These are phyloP conservation scores for Sonneratia alba DNA, from an alignment of 345 rosid genomes.

Conservation along the genomic window DNA sequence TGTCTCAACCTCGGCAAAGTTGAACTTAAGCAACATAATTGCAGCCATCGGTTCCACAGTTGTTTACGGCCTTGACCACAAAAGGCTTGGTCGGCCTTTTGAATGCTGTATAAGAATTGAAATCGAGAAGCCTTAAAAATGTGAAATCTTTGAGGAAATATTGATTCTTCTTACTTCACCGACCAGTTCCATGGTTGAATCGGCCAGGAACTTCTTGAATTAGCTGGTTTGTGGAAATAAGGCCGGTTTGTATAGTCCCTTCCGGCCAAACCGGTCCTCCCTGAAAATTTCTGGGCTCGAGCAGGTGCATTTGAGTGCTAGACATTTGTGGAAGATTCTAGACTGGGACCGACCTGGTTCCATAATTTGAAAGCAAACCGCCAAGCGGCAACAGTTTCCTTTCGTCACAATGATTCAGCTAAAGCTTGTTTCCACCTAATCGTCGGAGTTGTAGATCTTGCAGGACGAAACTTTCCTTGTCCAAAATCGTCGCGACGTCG, in stretches of 20 bases:
- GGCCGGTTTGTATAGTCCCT: too few relatives aligned
- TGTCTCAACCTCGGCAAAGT: too few relatives aligned
- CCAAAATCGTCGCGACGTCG: background rate
- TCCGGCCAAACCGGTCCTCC: background rate
- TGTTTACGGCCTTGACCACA: too few relatives aligned
- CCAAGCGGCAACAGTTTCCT: background rate
- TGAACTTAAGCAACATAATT: slow-evolving; percentile 38
- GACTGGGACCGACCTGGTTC: background rate
- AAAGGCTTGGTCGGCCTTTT: too few relatives aligned
- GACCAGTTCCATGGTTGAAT: slow-evolving; percentile 29
- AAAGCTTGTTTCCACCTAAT: too few relatives aligned
- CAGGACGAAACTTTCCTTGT: background rate
- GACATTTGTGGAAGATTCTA: background rate
- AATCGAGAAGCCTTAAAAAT: too few relatives aligned
- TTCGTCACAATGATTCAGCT: too few relatives aligned
- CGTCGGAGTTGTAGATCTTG: background rate
- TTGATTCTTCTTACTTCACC: too few relatives aligned
- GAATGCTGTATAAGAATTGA: too few relatives aligned
- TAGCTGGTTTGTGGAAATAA: too few relatives aligned
- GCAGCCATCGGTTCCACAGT: slow-evolving; percentile 35
- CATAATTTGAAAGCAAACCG: background rate
- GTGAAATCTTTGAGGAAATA: too few relatives aligned
- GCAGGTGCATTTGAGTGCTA: background rate
- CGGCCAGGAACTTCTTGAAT: too few relatives aligned
- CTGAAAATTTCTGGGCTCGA: background rate